A percentile compares a stretch with the other conserved stretches of the same genome.
Evolutionary conservation across 176 grass and related monocot genomes (phyloP).

Genomic region (Canna indica): DNA sequence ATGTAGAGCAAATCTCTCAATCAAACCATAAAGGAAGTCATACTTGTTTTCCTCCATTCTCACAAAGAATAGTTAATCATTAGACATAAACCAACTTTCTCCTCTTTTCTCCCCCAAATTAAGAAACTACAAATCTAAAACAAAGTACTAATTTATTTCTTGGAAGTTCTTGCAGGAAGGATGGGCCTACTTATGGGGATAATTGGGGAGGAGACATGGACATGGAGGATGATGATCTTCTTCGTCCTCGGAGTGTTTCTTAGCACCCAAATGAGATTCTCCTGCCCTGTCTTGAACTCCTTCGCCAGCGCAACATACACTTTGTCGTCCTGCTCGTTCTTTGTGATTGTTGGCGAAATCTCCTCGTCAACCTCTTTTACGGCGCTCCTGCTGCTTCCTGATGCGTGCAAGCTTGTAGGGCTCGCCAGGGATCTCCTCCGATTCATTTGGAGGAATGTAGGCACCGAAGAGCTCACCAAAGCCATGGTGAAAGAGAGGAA

Average conservation of each 20-base stretch:
- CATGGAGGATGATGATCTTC: slow-evolving; percentile 40
- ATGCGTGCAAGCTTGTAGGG: not conserved
- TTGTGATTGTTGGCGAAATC: not conserved
- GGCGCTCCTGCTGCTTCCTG: not conserved
- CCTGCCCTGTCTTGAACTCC: slow-evolving; percentile 40
- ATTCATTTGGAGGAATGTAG: not conserved
- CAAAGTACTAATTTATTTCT: not conserved
- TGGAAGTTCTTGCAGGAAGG: not conserved
- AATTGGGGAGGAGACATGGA: slow-evolving; percentile 44
- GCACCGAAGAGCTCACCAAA: not conserved
- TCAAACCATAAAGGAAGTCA: not conserved
- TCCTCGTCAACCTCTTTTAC: not conserved
- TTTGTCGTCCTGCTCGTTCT: slow-evolving; percentile 1
- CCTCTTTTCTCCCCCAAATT: not conserved
- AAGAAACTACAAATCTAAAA: not conserved
- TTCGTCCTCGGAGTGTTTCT: slow-evolving; percentile 19
- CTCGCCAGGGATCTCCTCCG: not conserved
- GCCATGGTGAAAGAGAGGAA: not conserved
- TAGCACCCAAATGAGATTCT: slow-evolving; percentile 45
- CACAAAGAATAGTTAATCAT: not conserved
- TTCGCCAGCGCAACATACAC: slow-evolving; percentile 55
- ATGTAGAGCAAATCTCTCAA: not conserved
- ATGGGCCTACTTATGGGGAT: slow-evolving; percentile 43
- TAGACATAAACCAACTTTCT: not conserved
- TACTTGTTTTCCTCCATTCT: not conserved